phyloP scores from a whole-genome alignment of 129 eudicot species.

The Centrapalus pauciflorus region DNA sequence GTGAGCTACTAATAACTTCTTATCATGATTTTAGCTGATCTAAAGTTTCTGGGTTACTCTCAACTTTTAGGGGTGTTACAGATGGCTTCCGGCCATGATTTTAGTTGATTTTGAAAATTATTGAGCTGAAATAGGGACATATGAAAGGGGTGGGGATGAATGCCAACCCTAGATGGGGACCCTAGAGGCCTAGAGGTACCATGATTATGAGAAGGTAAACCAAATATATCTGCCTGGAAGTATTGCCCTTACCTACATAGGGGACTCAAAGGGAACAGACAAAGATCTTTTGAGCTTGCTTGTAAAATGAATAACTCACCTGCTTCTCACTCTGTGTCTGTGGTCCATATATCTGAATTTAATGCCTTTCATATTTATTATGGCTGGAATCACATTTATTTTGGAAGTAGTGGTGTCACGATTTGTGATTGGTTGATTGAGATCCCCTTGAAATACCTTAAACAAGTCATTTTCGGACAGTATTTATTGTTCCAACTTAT shows the following conservation, averaged over 20 bases:
- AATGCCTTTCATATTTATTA: background rate
- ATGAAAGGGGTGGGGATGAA: too few relatives aligned
- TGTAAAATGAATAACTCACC: constrained; percentile 15
- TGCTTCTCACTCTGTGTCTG: background rate
- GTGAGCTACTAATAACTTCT: background rate
- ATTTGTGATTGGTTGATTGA: constrained; percentile 13
- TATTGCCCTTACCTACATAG: too few relatives aligned
- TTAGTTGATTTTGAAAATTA: constrained; percentile 7
- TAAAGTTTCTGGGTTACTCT: background rate
- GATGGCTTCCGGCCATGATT: constrained; percentile 1
- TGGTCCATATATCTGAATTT: background rate
- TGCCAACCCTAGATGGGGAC: too few relatives aligned
- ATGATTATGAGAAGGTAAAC: too few relatives aligned
- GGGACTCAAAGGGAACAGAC: too few relatives aligned
- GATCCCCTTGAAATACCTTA: constrained; percentile 1
- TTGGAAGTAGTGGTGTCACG: background rate
- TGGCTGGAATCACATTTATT: constrained; percentile 3
- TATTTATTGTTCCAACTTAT: background rate
- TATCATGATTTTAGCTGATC: background rate
- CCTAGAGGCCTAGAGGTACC: too few relatives aligned
- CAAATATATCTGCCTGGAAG: too few relatives aligned
- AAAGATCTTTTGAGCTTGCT: constrained; percentile 20
- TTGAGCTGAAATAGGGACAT: too few relatives aligned
- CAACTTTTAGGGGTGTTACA: too few relatives aligned
- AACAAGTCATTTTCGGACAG: background rate